Base-by-base conservation (phyloP, 2,329 filamentous ascomycete species). In the Ascocoryne sarcoides region DNA sequence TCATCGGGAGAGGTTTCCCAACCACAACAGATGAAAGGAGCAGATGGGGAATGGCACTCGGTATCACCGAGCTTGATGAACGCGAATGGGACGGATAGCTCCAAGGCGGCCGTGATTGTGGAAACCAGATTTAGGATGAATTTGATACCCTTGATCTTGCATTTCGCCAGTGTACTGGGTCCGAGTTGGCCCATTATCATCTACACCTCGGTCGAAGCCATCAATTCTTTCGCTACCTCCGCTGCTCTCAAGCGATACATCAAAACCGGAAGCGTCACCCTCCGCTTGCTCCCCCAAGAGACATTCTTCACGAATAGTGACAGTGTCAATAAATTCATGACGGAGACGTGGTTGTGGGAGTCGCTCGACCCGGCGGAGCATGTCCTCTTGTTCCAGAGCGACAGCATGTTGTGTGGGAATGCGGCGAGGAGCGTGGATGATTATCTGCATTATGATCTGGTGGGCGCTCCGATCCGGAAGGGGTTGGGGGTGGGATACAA, bases 161-260 rank as follows among this genome's bases (percentile, higher is more conserved):
- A 65, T 40, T 66, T 63, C 45, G 49, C 56, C 29, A 53, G 52
- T 31, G 59, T 65, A 9, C 61, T 69, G 4, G 67, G 66, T 1
- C 64, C 65, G 8, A 46, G 48, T 8, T 69, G 66, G 66, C 65
- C 65, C 4, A 60, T 70, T 29, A 55, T 68, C 16, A 60, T 68
- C 31, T 66, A 64, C 46, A 69, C 67, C 4, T 56, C 60, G 2
- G 47, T 56, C n/a, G 50, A 53, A 39, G 42, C 46, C 1, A 39
- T 51, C 1, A 44, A 41, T 2, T 43, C 47, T 23, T 59, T 57
- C 14, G 57, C 58, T 17, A 41, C 59, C 19, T 62, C 61, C 3
- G 56, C 61, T 1, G 47, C 63, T 9, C 60, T 66, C 39, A 51
- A 53, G 9, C 63, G 63, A 4, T 60, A 62, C n/a, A 43, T 67